These are phyloP conservation scores for Colletotrichum lentis DNA, from an alignment of 2,329 filamentous ascomycete species.

Conservation along the genomic window DNA sequence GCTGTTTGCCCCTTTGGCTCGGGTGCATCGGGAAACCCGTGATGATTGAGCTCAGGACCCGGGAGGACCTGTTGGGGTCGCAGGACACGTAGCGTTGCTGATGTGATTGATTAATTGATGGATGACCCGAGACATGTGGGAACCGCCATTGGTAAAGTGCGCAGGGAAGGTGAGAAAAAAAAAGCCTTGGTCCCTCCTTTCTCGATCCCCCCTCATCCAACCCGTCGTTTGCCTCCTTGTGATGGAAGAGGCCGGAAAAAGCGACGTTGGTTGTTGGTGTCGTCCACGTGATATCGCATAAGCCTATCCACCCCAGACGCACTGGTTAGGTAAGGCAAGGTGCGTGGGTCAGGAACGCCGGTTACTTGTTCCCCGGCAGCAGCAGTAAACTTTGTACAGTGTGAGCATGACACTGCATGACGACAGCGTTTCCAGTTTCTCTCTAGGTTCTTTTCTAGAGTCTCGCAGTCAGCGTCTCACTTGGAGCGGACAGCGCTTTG, in stretches of 20 bases:
- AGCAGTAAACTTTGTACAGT: neutral
- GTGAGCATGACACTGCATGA: conserved; percentile 9
- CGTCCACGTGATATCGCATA: conserved; percentile 24
- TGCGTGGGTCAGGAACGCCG: neutral
- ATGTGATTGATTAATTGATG: conserved; percentile 21
- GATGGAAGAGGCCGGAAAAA: conserved; percentile 35
- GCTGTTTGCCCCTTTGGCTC: neutral
- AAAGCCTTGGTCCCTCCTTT: conserved; percentile 35
- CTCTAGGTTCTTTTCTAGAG: conserved; percentile 10
- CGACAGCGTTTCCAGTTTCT: conserved; percentile 20
- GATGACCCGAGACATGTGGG: conserved; percentile 22
- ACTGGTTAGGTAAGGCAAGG: conserved; percentile 4
- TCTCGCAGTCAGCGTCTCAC: conserved; percentile 5
- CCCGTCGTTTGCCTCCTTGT: conserved; percentile 27
- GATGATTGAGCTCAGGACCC: conserved; percentile 1
- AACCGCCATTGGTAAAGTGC: conserved; percentile 19
- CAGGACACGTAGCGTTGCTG: conserved; percentile 1
- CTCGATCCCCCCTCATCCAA: conserved; percentile 21
- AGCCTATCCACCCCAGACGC: neutral
- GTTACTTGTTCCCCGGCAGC: conserved; percentile 1
- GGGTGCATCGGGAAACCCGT: conserved; percentile 13
- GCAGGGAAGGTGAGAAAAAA: neutral
- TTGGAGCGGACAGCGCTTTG: conserved; percentile 1
- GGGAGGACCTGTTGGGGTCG: neutral
- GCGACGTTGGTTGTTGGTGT: conserved; percentile 30